Percentiles rank a stretch among this genome's conserved stretches.
Evolutionary conservation across 1,284 basidiomycete species (phyloP).

Genomic region (Boletus semigastroideus): DNA sequence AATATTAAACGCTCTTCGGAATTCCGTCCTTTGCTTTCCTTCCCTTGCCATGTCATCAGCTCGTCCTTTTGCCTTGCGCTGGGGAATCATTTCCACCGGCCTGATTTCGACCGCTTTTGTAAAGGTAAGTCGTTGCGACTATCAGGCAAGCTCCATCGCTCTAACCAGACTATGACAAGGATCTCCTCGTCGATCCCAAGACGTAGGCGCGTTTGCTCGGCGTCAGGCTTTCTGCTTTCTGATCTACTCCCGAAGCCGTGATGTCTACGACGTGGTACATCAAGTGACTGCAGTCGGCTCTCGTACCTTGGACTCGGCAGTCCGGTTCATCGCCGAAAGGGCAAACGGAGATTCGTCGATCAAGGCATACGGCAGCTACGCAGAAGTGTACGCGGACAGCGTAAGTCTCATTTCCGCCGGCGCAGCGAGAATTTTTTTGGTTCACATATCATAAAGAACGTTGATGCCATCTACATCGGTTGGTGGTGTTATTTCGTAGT

Average conservation of each 20-base stretch:
- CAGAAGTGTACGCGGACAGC: constrained; percentile 71
- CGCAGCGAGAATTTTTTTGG: neutral
- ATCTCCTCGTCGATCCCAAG: constrained; percentile 47
- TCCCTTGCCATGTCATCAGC: constrained; percentile 17
- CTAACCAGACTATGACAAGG: constrained; percentile 35
- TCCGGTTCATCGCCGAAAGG: constrained; percentile 63
- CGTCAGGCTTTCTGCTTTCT: neutral
- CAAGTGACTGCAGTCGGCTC: constrained; percentile 81
- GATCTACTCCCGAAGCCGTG: constrained; percentile 48
- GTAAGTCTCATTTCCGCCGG: constrained; percentile 37
- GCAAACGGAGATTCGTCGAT: constrained; percentile 50
- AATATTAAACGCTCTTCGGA: constrained; percentile 2
- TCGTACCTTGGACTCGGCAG: constrained; percentile 66
- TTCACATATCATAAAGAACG: constrained; percentile 48
- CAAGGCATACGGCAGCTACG: constrained; percentile 77
- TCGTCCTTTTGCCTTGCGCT: constrained; percentile 43
- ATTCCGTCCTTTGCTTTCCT: constrained; percentile 1
- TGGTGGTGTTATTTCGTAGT: constrained; percentile 15
- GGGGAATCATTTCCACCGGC: constrained; percentile 60
- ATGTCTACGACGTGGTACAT: constrained; percentile 73
- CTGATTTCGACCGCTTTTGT: constrained; percentile 46
- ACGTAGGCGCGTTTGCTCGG: constrained; percentile 35
- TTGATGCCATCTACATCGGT: constrained; percentile 83
- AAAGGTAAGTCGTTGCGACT: constrained; percentile 32
- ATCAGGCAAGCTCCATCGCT: neutral